Percentiles rank a stretch among this genome's conserved stretches.
Evolutionary conservation across 2,329 filamentous ascomycete genomes (phyloP).

Genomic region (Aureobasidium sp.): DNA sequence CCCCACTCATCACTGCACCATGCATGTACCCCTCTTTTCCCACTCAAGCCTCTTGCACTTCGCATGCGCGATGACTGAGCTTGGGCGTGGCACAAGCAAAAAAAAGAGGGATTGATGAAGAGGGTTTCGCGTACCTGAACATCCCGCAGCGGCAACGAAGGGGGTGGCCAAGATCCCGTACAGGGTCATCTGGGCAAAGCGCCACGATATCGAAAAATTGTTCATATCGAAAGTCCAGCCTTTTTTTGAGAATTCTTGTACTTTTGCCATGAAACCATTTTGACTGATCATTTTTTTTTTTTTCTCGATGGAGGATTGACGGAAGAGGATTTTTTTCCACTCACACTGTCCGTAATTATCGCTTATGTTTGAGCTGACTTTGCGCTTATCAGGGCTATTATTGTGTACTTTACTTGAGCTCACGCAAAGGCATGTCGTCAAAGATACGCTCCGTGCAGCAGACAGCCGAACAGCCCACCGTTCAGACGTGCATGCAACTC

Average conservation of each 20-base stretch:
- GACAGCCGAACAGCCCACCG: constrained; percentile 5
- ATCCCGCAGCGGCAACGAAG: not conserved
- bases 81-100: not conserved
- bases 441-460: constrained; percentile 3
- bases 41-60: not conserved
- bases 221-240: not conserved
- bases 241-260: not conserved
- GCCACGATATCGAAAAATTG: not conserved
- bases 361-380: not conserved
- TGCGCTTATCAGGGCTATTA: constrained; percentile 4
- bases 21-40: constrained; percentile 11
- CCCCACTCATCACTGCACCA: not conserved
- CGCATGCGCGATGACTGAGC: not conserved
- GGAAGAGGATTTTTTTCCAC: not conserved
- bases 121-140: constrained; percentile 13
- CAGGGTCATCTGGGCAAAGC: constrained; percentile 12
- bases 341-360: not conserved
- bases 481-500: constrained; percentile 10
- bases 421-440: constrained; percentile 2
- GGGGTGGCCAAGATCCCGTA: constrained; percentile 1
- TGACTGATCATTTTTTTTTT: not conserved
- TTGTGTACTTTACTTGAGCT: constrained; percentile 1
- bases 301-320: not conserved
- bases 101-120: not conserved
- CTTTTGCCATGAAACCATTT: not conserved